phyloP scores from a whole-genome alignment of 2,329 filamentous ascomycete genomes.

The Fusarium hostae region DNA sequence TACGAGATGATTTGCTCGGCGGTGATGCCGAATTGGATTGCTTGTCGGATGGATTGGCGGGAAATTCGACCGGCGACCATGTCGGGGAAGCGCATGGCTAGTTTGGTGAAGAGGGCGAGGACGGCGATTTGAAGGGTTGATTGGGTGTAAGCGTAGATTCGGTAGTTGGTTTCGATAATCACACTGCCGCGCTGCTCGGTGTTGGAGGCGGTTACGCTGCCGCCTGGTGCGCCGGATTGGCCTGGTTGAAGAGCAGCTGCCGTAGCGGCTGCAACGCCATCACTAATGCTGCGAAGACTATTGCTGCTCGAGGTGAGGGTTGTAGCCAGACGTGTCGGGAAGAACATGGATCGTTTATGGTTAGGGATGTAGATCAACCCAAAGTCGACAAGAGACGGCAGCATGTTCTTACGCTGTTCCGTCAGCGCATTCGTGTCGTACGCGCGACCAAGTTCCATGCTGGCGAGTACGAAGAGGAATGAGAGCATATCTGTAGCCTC shows the following conservation, averaged over 20 bases:
- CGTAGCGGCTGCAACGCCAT: constrained; percentile 75
- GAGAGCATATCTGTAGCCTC: constrained; percentile 94
- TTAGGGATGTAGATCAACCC: constrained; percentile 84
- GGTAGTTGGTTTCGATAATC: constrained; percentile 97
- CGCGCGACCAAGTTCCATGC: constrained; percentile 87
- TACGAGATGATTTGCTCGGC: constrained; percentile 96
- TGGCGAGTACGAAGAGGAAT: constrained; percentile 95
- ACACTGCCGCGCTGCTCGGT: constrained; percentile 79
- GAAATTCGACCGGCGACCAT: constrained; percentile 93
- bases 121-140: constrained; percentile 95
- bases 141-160: constrained; percentile 95
- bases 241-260: constrained; percentile 53
- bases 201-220: constrained; percentile 49
- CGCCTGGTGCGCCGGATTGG: constrained; percentile 50
- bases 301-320: constrained; percentile 85
- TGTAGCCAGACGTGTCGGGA: constrained; percentile 92
- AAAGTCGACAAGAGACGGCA: constrained; percentile 91
- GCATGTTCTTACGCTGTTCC: constrained; percentile 83
- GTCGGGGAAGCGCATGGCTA: constrained; percentile 92
- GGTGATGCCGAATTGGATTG: constrained; percentile 91
- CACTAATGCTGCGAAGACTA: constrained; percentile 75
- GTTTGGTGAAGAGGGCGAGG: constrained; percentile 86
- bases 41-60: constrained; percentile 85
- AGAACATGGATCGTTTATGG: constrained; percentile 72
- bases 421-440: constrained; percentile 90